phyloP scores from a whole-genome alignment of 1,139 yeast species.

The Magnusiomyces tetraspermus region DNA sequence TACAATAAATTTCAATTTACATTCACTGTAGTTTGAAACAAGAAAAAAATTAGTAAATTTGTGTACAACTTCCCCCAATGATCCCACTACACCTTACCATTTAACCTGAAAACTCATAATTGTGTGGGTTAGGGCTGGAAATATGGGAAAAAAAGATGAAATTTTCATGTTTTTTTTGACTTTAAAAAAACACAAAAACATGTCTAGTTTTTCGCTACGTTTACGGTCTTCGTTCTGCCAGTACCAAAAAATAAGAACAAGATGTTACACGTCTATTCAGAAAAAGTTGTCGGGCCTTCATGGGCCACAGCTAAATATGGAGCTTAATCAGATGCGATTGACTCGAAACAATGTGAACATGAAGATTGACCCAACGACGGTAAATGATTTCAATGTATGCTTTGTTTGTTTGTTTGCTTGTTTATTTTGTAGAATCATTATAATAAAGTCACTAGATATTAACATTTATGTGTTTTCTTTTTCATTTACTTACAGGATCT shows the following conservation, averaged over 20 bases:
- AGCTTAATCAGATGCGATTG: conserved; percentile 4
- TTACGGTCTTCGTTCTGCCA: not conserved
- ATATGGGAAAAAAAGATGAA: too few species aligned
- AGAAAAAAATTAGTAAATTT: too few species aligned
- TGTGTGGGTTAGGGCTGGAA: too few species aligned
- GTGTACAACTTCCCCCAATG: too few species aligned
- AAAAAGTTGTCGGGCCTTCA: not conserved
- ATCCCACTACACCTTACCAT: too few species aligned
- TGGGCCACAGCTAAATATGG: conserved; percentile 1
- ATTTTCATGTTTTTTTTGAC: too few species aligned
- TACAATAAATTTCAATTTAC: too few species aligned
- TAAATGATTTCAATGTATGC: conserved; percentile 16
- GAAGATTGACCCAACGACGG: conserved; percentile 21
- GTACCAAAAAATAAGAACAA: not conserved
- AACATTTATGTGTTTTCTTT: not conserved
- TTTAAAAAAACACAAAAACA: not conserved
- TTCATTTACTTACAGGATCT: not conserved
- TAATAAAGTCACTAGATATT: not conserved
- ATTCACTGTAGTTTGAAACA: too few species aligned
- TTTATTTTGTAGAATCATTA: not conserved
- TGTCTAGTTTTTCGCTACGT: not conserved
- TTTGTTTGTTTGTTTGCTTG: not conserved
- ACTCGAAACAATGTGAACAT: conserved; percentile 11
- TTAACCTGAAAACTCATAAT: too few species aligned
- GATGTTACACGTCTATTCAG: not conserved